Evolutionary conservation across 768 basidiomycete species (phyloP).

Genomic region (Auricularia cornea): DNA sequence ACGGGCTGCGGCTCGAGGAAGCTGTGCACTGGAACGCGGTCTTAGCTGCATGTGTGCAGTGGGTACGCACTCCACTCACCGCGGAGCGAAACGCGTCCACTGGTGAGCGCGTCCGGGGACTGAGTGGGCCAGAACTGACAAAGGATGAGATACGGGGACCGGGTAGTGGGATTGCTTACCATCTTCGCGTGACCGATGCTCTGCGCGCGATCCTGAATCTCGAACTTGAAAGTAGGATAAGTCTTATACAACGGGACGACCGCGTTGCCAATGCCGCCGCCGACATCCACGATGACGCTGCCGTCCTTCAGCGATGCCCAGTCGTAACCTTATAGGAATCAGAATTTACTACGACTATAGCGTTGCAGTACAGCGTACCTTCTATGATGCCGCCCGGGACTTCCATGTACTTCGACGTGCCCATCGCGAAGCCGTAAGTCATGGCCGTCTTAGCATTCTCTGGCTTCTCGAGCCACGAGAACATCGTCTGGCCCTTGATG

Average conservation of each 20-base stretch:
- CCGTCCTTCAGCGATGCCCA: conserved; percentile 16
- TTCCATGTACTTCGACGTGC: conserved; percentile 48
- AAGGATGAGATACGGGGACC: neutral
- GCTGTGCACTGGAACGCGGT: conserved; percentile 10
- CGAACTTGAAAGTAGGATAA: conserved; percentile 17
- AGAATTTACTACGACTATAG: too few relatives aligned
- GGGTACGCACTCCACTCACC: conserved; percentile 31
- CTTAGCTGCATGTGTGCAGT: too few relatives aligned
- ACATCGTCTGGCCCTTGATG: conserved; percentile 33
- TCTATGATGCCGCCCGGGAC: neutral
- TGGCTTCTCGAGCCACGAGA: conserved; percentile 66
- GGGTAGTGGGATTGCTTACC: conserved; percentile 3
- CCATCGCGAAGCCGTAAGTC: conserved; percentile 71
- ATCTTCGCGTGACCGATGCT: conserved; percentile 17
- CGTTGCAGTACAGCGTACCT: neutral
- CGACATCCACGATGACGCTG: conserved; percentile 26
- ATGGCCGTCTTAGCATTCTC: conserved; percentile 43
- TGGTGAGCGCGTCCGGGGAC: conserved; percentile 2
- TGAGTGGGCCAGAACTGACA: conserved; percentile 1
- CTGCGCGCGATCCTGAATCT: conserved; percentile 24
- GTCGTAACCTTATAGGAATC: conserved; percentile 18
- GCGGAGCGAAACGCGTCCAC: conserved; percentile 33
- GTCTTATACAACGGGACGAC: conserved; percentile 15
- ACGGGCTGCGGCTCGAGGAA: conserved; percentile 15
- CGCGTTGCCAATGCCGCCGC: conserved; percentile 23